Evolutionary conservation across 2,329 filamentous ascomycete genomes (phyloP), one percentile per base, ranked within the genome.

Genomic region (Cadophora gregata): DNA sequence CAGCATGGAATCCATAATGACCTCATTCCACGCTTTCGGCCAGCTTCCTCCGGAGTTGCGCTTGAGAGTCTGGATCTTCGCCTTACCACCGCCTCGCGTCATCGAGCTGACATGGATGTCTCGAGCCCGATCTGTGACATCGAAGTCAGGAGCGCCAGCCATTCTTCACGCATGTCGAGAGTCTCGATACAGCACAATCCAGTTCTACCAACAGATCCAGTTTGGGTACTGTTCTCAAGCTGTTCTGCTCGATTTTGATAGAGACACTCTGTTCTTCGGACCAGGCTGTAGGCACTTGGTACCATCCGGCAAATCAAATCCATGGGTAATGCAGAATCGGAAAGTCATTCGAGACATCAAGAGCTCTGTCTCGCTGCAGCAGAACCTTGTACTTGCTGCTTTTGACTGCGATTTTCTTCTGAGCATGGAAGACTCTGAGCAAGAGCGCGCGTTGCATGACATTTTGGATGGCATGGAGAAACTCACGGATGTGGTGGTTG

Each of bases 101-200:
- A 36, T 66, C 19, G 63, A 65, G 27, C 21, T 65, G 25, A 51
- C 55, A 14, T 66, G 62, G 58, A 47, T 16, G 9, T 64, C 60
- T 10, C 55, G 58, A 31, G 53, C 55, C 19, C 60, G 60, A 10
- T 38, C 53, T 29, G 33, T 67, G 47, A 27, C 65, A 10, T 73
- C 72, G n/a, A 16, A 56, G 2, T 70, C 71, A 0, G 67, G 63
- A 2, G 70, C 73, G 29, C 74, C 72, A 45, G 27, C 65, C 6
- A 59, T 75, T 24, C 63, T 76, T 9, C 74, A 73, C 56, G 64
- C 69, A 10, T 71, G 67, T 58, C 67, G 55, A 5, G 74, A 74
- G 62, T 74, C 74, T 12, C 69, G 75, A 29, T 31, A 58, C 4
- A 21, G 38, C 12, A n/a, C 24, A 24, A 50, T 66, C 31, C 21